Evolutionary conservation across 352 stramenopile species (phyloP).

Genomic region (Pythium biforme): DNA sequence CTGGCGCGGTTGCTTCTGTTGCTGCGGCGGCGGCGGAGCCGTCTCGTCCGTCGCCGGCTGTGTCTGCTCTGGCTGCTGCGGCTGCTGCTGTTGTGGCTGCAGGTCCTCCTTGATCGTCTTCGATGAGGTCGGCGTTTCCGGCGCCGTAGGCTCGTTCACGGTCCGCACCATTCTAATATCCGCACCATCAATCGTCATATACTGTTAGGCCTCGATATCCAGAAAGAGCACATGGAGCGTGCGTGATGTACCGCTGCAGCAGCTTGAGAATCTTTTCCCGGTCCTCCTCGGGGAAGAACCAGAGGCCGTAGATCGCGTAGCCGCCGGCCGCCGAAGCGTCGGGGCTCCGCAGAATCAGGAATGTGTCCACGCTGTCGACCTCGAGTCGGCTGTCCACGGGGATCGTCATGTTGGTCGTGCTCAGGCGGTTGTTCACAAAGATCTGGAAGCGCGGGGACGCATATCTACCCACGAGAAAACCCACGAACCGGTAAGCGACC

Average conservation of each 20-base stretch:
- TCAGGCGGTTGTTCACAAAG: conserved; percentile 89
- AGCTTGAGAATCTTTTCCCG: conserved; percentile 76
- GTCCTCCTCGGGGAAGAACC: conserved; percentile 88
- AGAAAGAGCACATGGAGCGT: too few relatives aligned
- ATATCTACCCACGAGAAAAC: conserved; percentile 34
- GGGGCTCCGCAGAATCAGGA: conserved; percentile 78
- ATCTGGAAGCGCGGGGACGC: conserved; percentile 81
- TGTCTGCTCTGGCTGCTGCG: conserved; percentile 18
- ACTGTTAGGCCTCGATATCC: not conserved
- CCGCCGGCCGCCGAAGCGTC: conserved; percentile 31
- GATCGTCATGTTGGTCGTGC: conserved; percentile 85
- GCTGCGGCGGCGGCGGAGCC: conserved; percentile 13
- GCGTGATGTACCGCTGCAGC: conserved; percentile 52
- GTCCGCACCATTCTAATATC: conserved; percentile 53
- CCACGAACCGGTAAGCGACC: not conserved
- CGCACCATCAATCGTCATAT: not conserved
- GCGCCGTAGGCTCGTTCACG: conserved; percentile 37
- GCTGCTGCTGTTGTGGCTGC: conserved; percentile 4
- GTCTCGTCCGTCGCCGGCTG: conserved; percentile 5
- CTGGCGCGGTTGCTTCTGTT: conserved; percentile 20
- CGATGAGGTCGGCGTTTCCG: conserved; percentile 23
- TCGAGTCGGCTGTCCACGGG: conserved; percentile 65
- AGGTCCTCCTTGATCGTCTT: conserved; percentile 15
- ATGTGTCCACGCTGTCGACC: conserved; percentile 83
- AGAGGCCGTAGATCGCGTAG: conserved; percentile 84